Evolutionary conservation across 2,329 filamentous ascomycete genomes (phyloP).

Genomic region (Fusarium annulatum): DNA sequence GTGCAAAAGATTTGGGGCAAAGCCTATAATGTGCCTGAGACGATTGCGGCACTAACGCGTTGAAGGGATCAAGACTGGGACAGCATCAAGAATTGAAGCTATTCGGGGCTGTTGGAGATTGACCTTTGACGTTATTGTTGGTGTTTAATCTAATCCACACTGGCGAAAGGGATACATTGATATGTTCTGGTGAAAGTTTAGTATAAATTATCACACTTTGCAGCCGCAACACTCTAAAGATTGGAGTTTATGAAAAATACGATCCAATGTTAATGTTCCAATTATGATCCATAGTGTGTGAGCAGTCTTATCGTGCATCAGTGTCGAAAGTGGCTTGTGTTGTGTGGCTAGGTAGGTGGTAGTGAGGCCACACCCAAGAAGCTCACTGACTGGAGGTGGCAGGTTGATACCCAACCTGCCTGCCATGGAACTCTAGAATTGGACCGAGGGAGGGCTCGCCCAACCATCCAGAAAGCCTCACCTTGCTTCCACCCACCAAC

Average conservation of each 20-base stretch:
- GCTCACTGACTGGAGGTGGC: neutral
- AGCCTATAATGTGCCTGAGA: neutral
- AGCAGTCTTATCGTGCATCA: neutral
- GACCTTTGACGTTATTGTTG: neutral
- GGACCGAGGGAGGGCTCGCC: neutral
- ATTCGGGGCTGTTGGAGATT: neutral
- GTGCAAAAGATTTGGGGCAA: neutral
- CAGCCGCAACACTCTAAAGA: neutral
- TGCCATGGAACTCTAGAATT: neutral
- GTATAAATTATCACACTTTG: neutral
- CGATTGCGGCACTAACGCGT: neutral
- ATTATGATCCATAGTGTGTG: neutral
- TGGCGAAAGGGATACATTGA: neutral
- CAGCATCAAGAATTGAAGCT: slow-evolving; percentile 5
- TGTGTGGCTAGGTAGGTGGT: neutral
- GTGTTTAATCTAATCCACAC: neutral
- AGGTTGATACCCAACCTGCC: neutral
- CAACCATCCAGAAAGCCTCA: slow-evolving; percentile 6
- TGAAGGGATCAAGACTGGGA: neutral
- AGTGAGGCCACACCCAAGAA: neutral
- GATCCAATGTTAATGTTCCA: neutral
- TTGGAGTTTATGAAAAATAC: neutral
- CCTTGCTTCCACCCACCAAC: slow-evolving; percentile 1
- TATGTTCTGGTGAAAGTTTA: neutral
- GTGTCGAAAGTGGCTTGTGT: neutral